phyloP scores from a whole-genome alignment of 352 stramenopile genomes.

The Pythium myriotylum region DNA sequence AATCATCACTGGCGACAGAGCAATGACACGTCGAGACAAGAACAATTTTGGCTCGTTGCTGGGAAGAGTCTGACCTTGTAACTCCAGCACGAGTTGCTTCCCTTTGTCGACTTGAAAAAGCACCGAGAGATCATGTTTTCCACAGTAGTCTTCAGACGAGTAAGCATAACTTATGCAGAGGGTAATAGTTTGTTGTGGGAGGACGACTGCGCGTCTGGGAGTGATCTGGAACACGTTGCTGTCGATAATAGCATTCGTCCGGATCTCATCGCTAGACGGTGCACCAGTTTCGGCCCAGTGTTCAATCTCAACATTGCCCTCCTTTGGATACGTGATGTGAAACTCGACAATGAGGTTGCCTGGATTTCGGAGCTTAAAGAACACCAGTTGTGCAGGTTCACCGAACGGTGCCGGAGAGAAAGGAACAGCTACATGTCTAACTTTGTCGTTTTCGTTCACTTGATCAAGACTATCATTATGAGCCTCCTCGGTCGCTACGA shows the following conservation, averaged over 20 bases:
- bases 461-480: conserved; percentile 18
- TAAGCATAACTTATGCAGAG: conserved; percentile 76
- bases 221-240: conserved; percentile 70
- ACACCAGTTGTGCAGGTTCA: conserved; percentile 56
- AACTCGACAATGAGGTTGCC: conserved; percentile 86
- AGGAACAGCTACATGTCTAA: conserved; percentile 63
- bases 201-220: conserved; percentile 52
- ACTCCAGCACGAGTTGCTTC: conserved; percentile 85
- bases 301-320: conserved; percentile 92
- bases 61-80: conserved; percentile 82
- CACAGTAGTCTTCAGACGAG: conserved; percentile 70
- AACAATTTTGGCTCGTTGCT: conserved; percentile 70
- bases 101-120: conserved; percentile 89
- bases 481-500: not conserved
- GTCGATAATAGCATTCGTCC: conserved; percentile 81
- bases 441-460: conserved; percentile 6
- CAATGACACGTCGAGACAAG: conserved; percentile 52
- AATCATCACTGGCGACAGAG: conserved; percentile 74
- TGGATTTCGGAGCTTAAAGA: conserved; percentile 86
- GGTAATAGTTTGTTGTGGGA: conserved; percentile 63
- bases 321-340: conserved; percentile 88
- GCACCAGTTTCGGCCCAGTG: conserved; percentile 91
- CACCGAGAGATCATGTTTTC: conserved; percentile 85
- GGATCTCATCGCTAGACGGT: conserved; percentile 77
- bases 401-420: conserved; percentile 79